Percentiles rank a stretch among this genome's conserved stretches.
Conservation (phyloP, 345 rosid species). For the Leavenworthia alabamica region DNA sequence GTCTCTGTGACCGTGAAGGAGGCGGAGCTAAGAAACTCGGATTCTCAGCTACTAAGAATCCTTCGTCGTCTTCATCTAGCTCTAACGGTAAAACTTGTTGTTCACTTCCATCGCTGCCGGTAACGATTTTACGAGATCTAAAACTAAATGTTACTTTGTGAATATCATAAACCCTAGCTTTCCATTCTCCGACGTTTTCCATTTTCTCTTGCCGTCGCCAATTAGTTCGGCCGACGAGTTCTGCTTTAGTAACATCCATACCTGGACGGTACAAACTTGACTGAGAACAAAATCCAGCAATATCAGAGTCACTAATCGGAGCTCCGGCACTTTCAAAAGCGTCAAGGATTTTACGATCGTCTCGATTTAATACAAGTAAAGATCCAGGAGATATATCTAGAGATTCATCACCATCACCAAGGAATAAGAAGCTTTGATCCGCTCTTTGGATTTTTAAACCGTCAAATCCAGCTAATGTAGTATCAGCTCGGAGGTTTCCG, state of each 20-base stretch:
- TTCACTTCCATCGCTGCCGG: conserved; percentile 65
- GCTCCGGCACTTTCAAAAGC: conserved; percentile 84
- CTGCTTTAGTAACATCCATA: conserved; percentile 92
- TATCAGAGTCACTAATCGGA: conserved; percentile 76
- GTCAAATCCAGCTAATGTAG: conserved; percentile 89
- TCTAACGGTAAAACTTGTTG: conserved; percentile 71
- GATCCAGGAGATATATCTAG: conserved; percentile 64
- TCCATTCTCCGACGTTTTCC: conserved; percentile 83
- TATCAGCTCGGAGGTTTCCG: conserved; percentile 90
- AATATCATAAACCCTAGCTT: conserved; percentile 78
- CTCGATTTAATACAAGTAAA: conserved; percentile 75
- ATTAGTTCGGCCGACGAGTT: conserved; percentile 74
- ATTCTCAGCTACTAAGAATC: conserved; percentile 80
- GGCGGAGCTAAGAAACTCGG: conserved; percentile 46
- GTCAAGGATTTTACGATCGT: conserved; percentile 66
- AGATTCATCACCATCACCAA: conserved; percentile 73
- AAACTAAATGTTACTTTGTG: conserved; percentile 77
- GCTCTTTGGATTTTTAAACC: conserved; percentile 94
- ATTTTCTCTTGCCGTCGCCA: conserved; percentile 93
- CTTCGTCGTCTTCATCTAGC: conserved; percentile 92
- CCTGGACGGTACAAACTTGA: conserved; percentile 85
- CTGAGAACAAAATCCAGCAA: conserved; percentile 73
- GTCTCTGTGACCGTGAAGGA: conserved; percentile 37
- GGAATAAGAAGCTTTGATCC: conserved; percentile 88
- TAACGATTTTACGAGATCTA: conserved; percentile 59